A percentile compares a stretch with the other conserved stretches of the same genome.
Conservation (phyloP, 441 rosid species). For the Viola pubescens region DNA sequence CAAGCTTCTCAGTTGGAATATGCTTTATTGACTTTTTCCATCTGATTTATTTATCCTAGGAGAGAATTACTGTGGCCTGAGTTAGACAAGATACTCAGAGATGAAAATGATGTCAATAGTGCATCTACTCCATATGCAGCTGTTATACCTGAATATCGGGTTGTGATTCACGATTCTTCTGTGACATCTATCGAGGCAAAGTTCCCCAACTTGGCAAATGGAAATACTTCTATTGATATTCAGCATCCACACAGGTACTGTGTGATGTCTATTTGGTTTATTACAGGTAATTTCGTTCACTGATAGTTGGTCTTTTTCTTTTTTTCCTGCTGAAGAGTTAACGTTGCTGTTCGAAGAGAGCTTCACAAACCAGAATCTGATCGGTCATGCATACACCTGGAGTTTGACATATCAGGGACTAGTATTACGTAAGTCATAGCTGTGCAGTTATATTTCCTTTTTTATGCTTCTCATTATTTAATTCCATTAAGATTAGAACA, state of each 20-base stretch:
- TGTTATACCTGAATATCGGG: slow-evolving; percentile 35
- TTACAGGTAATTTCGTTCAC: slow-evolving; percentile 11
- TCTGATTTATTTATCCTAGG: slow-evolving; percentile 32
- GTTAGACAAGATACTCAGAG: slow-evolving; percentile 67
- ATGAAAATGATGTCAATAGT: slow-evolving; percentile 56
- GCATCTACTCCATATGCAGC: slow-evolving; percentile 55
- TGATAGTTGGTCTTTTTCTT: slow-evolving; percentile 12
- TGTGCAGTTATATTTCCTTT: background rate
- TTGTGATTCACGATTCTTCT: slow-evolving; percentile 56
- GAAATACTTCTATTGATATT: slow-evolving; percentile 50
- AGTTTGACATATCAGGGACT: slow-evolving; percentile 70
- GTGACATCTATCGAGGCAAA: slow-evolving; percentile 25
- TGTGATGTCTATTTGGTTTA: background rate
- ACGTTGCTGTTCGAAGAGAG: slow-evolving; percentile 71
- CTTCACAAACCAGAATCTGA: slow-evolving; percentile 88
- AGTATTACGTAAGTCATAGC: slow-evolving; percentile 50
- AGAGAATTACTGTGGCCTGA: slow-evolving; percentile 77
- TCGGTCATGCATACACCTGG: slow-evolving; percentile 89
- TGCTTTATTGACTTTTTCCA: background rate
- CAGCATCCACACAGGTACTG: slow-evolving; percentile 86
- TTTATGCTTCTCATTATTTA: background rate
- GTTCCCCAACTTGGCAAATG: slow-evolving; percentile 44
- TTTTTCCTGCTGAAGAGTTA: slow-evolving; percentile 42
- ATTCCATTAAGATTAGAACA: too few relatives aligned
- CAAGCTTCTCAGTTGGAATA: slow-evolving; percentile 4